Evolutionary conservation across 1,284 basidiomycete species (phyloP), one percentile per base, ranked within the genome.

Genomic region (Tylopilus orsonianus): DNA sequence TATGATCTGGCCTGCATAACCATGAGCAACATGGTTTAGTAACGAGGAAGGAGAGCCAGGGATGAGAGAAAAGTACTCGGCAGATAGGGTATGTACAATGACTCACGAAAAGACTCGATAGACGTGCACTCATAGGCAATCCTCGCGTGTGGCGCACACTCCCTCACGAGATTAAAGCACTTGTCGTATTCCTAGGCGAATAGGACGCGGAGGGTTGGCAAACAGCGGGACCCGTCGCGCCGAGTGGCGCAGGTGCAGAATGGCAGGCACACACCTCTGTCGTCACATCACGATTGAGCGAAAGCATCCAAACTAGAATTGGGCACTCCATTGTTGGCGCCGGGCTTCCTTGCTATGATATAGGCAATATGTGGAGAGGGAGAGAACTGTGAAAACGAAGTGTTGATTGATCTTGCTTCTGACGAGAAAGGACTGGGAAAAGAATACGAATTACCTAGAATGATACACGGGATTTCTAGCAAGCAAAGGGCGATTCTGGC

Each of bases 271-370:
- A 52, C 60, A 84, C 85, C 61, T 83, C 77, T 62, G 73, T 71
- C 8, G 79, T 78, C 58, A 87, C 80, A 65, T 87, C 83, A 48
- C 85, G 74, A 60, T 87, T 87, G 58, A 87, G 67, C 8, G 81
- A 83, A 44, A 88, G 69, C 80, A 87, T 86, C 86, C 86, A 88
- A 34, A 87, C 81, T 30, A 87, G 73, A 54, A 87, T 79, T 12
- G 83, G 83, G 59, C 80, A 83, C 51, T 82, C 81, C 74, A 75
- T 71, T 7, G 57, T n/a, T 23, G 12, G 16, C n/a, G 23, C 33
- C 6, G 27, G 10, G 2, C 8, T 41, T 22, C 6, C n/a, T 26
- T 32, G 50, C 19, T 54, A 49, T 40, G 24, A 30, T 32, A 4
- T 42, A 23, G 30, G 30, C 35, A 52, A 43, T 40, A 16, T 14